Evolutionary conservation across 306 rosid species (phyloP).

Genomic region (Cucumis hystrix): DNA sequence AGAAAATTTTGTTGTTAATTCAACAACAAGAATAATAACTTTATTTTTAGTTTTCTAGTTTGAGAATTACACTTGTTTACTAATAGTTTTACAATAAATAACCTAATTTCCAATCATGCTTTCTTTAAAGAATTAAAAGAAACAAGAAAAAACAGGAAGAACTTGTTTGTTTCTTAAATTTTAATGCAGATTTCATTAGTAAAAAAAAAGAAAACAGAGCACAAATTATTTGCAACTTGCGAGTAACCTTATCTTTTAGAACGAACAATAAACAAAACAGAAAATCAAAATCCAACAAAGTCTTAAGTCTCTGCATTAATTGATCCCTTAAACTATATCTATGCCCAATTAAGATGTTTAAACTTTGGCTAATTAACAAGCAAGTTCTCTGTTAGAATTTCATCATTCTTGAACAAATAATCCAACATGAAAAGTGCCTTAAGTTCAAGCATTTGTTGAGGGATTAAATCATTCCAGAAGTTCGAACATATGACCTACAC

Average conservation of each 20-base stretch:
- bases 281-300: neutral
- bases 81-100: neutral
- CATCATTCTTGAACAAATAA: neutral
- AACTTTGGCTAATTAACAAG: neutral
- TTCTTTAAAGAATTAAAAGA: neutral
- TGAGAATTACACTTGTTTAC: neutral
- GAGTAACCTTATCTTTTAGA: neutral
- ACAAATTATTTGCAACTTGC: neutral
- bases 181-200: neutral
- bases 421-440: neutral
- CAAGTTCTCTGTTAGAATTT: neutral
- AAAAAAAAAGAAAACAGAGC: neutral
- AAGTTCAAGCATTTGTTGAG: neutral
- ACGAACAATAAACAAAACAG: neutral
- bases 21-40: too few relatives aligned
- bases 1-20: neutral
- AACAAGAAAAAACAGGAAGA: neutral
- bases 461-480: neutral
- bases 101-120: neutral
- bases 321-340: neutral
- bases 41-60: neutral
- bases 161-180: neutral
- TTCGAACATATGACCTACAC: too few relatives aligned
- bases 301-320: neutral
- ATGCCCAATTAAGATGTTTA: neutral